A percentile compares a stretch with the other conserved stretches of the same genome.
Evolutionary conservation across 1,139 yeast species (phyloP).

Genomic region (Suzukiozyma palmioleophila): DNA sequence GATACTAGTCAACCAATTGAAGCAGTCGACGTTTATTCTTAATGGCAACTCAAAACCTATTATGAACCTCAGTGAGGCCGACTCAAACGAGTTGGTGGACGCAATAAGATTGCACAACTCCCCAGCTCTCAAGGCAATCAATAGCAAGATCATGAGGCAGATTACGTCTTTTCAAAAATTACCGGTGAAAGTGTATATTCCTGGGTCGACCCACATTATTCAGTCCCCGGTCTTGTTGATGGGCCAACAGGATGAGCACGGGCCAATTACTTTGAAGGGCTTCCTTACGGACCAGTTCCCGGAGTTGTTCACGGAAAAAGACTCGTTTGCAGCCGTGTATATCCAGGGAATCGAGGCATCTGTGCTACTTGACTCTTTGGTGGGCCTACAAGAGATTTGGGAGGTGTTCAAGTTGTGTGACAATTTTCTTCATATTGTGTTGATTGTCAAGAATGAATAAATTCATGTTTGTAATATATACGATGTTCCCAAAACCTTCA

Average conservation of each 20-base stretch:
- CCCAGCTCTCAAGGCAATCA: constrained; percentile 16
- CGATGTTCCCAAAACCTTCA: constrained; percentile 2
- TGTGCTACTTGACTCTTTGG: constrained; percentile 28
- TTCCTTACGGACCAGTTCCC: constrained; percentile 41
- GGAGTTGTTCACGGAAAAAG: constrained; percentile 26
- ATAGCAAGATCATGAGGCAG: constrained; percentile 30
- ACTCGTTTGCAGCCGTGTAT: constrained; percentile 41
- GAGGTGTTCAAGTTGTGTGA: constrained; percentile 57
- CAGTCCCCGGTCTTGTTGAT: constrained; percentile 44
- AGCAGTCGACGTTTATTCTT: constrained; percentile 71
- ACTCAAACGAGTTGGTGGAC: constrained; percentile 54
- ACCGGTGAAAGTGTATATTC: constrained; percentile 59
- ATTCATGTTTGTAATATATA: background rate
- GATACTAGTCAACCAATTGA: constrained; percentile 70
- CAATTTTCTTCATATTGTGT: constrained; percentile 67
- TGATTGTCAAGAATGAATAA: constrained; percentile 16
- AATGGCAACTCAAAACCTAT: constrained; percentile 72
- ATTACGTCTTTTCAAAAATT: constrained; percentile 31
- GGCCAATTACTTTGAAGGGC: constrained; percentile 32
- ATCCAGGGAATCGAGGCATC: constrained; percentile 65
- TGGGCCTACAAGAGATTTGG: constrained; percentile 48
- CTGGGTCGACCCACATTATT: constrained; percentile 40
- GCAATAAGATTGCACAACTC: constrained; percentile 39
- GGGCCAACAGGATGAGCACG: constrained; percentile 8
- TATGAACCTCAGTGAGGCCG: constrained; percentile 65